These are phyloP conservation scores for Hanseniaspora guilliermondii DNA, from an alignment of 805 yeast genomes.

Conservation along the genomic window DNA sequence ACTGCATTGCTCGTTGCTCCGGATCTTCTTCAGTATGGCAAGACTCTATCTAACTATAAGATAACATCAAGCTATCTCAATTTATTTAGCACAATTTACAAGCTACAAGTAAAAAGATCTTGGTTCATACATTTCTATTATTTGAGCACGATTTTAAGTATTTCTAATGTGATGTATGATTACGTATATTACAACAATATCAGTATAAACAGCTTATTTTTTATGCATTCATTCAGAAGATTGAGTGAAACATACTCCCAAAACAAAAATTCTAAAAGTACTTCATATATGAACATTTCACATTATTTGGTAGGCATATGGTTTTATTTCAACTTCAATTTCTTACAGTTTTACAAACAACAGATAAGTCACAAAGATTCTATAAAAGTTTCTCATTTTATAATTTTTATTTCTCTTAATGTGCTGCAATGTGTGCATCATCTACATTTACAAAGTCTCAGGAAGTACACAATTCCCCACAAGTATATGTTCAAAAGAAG, in stretches of 20 bases:
- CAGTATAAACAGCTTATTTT: neutral
- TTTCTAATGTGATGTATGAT: neutral
- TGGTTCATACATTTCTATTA: constrained; percentile 14
- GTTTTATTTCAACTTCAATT: constrained; percentile 41
- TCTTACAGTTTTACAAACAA: constrained; percentile 27
- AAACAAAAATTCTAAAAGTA: neutral
- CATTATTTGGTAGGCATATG: constrained; percentile 56
- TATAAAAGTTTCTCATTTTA: constrained; percentile 16
- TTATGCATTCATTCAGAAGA: constrained; percentile 12
- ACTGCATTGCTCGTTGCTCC: constrained; percentile 3
- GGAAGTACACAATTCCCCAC: constrained; percentile 47
- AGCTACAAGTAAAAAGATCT: constrained; percentile 1
- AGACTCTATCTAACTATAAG: neutral
- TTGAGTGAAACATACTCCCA: constrained; percentile 1
- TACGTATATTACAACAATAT: too few relatives aligned
- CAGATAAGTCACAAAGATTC: neutral
- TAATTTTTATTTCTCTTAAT: constrained; percentile 19
- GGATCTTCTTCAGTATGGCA: constrained; percentile 8
- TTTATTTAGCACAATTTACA: neutral
- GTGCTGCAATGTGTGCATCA: constrained; percentile 34
- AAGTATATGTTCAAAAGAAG: constrained; percentile 38
- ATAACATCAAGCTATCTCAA: neutral
- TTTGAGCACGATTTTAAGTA: neutral
- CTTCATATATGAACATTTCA: constrained; percentile 38
- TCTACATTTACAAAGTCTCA: constrained; percentile 34